Evolutionary conservation across 2,329 filamentous ascomycete genomes (phyloP), one percentile per base, ranked within the genome.

Genomic region (Canariomyces notabilis): DNA sequence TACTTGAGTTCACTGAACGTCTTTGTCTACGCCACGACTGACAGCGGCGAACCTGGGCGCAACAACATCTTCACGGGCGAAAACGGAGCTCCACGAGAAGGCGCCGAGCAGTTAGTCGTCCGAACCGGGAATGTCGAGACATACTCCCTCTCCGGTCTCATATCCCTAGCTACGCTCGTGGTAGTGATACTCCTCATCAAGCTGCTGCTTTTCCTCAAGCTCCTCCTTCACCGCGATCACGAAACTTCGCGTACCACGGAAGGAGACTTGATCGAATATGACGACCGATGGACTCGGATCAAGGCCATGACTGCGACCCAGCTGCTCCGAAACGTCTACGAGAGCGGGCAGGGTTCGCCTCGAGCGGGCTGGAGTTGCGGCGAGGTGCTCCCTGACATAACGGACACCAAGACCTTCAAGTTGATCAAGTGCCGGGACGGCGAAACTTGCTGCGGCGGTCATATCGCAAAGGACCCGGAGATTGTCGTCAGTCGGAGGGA

Each of bases 251-350:
- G 6, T 11, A 6, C 11, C 3, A 12, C 14, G 9, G 29, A 20
- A 2, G 22, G 22, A 26, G 6, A 6, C 6, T 6, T 6, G 22
- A 11, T 11, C 22, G 6, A 26, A 26, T 14, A 32, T 12, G n/a
- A 18, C 11, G 37, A 46, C 22, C 37, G 44, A 6, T 46, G 44
- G 44, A 38, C 44, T 5, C 44, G 44, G 21, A 42, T 46, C 44
- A 41, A 29, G 15, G 44, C 44, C n/a, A 37, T 46, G 15, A 42
- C 44, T 2, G 44, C 37, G n/a, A 23, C 42, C 21, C 29, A 46
- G 12, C 37, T 46, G 5, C 44, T 46, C 19, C 37, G 44, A 7
- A 46, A 46, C 16, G 37, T 38, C 4, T 46, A 46, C 38, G 44
- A 46, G 18, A 32, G 34, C 16, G 44, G 44, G 16, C 35, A 21